phyloP scores from a whole-genome alignment of 768 basidiomycete genomes.

The Tylopilus sp. region DNA sequence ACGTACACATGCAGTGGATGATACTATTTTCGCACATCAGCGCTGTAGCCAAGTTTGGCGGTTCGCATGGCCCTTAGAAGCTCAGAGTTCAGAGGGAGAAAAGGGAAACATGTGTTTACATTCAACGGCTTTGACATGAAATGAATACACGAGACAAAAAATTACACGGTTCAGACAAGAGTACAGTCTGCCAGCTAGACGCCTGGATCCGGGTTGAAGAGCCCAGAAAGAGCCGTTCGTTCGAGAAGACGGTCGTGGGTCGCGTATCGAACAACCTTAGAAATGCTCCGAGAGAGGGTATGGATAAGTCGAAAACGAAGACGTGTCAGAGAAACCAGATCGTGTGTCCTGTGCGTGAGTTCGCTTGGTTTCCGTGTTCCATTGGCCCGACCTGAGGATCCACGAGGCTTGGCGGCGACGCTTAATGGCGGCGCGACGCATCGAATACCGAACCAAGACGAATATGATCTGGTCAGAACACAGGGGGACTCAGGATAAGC shows the following conservation, averaged over 20 bases:
- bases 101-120: neutral
- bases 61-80: too few species aligned
- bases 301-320: constrained; percentile 15
- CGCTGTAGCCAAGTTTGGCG: too few species aligned
- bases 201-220: neutral
- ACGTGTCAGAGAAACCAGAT: constrained; percentile 13
- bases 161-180: constrained; percentile 1
- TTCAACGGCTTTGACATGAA: neutral
- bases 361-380: constrained; percentile 20
- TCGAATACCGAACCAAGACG: constrained; percentile 13
- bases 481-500: neutral
- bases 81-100: too few species aligned
- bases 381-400: constrained; percentile 20
- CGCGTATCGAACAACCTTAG: neutral
- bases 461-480: constrained; percentile 8
- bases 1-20: too few species aligned
- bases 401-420: constrained; percentile 25
- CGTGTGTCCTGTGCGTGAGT: constrained; percentile 2
- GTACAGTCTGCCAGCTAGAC: neutral
- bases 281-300: constrained; percentile 18
- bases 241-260: too few species aligned
- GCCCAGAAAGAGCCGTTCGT: too few species aligned
- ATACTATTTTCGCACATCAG: too few species aligned
- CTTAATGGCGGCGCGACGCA: constrained; percentile 17
- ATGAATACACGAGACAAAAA: neutral